Percentiles rank a stretch among this genome's conserved stretches.
These are phyloP conservation scores for Codiaeum variegatum DNA, from an alignment of 441 rosid genomes.

Conservation along the genomic window DNA sequence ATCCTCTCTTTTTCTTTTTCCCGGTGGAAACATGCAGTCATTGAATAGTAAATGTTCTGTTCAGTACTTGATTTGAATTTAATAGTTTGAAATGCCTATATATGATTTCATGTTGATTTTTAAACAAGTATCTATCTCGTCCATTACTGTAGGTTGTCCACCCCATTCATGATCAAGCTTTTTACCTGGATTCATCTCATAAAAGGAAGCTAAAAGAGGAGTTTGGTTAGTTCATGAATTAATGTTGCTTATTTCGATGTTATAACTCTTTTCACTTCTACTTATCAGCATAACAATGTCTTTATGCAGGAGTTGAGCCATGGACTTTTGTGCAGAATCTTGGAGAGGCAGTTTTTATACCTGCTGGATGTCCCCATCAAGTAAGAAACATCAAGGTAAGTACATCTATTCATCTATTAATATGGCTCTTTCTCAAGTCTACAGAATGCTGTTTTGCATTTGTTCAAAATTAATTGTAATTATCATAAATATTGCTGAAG, in stretches of 20 bases:
- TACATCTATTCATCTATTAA: not conserved
- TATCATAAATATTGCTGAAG: not conserved
- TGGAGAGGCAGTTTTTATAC: conserved; percentile 69
- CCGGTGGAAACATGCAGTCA: not conserved
- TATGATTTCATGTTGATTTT: not conserved
- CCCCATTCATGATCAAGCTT: conserved; percentile 62
- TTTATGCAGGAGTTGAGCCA: conserved; percentile 57
- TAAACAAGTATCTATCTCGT: not conserved
- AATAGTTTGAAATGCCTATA: not conserved
- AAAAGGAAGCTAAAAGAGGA: conserved; percentile 56
- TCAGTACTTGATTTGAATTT: not conserved
- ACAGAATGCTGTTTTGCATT: not conserved
- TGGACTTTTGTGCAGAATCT: conserved; percentile 72
- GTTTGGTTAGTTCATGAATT: conserved; percentile 36
- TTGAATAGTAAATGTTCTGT: not conserved
- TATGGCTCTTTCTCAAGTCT: not conserved
- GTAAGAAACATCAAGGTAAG: conserved; percentile 67
- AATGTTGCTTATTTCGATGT: not conserved
- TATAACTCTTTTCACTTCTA: not conserved
- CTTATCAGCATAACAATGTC: not conserved
- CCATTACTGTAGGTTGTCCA: conserved; percentile 39
- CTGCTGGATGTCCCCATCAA: conserved; percentile 88
- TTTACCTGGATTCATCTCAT: conserved; percentile 47
- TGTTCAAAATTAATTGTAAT: not conserved
- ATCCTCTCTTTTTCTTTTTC: not conserved